Evolutionary conservation across 2,329 filamentous ascomycete species (phyloP).

Genomic region (Sarocladium kiliense): DNA sequence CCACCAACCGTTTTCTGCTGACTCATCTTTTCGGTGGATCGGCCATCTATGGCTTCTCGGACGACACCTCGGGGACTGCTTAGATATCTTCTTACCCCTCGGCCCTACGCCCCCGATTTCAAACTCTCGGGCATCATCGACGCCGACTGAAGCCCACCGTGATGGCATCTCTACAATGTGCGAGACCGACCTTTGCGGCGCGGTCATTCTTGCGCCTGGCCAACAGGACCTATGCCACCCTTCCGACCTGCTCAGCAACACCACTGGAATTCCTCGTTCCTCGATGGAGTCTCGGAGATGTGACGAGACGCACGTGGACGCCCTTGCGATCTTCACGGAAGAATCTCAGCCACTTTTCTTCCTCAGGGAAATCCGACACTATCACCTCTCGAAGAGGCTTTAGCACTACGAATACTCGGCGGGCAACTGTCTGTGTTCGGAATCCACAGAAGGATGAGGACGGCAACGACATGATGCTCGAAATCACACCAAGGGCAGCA

Average conservation of each 20-base stretch:
- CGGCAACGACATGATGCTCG: slow-evolving; percentile 76
- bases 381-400: neutral
- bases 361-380: neutral
- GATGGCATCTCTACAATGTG: slow-evolving; percentile 33
- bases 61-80: neutral
- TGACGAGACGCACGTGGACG: neutral
- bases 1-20: slow-evolving; percentile 5
- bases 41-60: neutral
- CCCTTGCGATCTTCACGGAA: neutral
- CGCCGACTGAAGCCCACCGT: neutral
- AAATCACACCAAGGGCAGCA: slow-evolving; percentile 78
- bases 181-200: slow-evolving; percentile 31
- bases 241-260: slow-evolving; percentile 18
- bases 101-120: neutral
- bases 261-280: slow-evolving; percentile 37
- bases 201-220: slow-evolving; percentile 37
- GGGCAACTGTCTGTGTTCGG: slow-evolving; percentile 44
- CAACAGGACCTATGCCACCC: slow-evolving; percentile 24
- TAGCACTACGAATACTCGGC: slow-evolving; percentile 14
- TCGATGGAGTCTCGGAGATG: slow-evolving; percentile 15
- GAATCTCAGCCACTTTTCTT: neutral
- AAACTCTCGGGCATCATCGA: neutral
- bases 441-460: slow-evolving; percentile 80
- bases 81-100: neutral
- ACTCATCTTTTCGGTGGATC: slow-evolving; percentile 7